phyloP scores from a whole-genome alignment of 179 eudicot species.

The Silene vulgaris region DNA sequence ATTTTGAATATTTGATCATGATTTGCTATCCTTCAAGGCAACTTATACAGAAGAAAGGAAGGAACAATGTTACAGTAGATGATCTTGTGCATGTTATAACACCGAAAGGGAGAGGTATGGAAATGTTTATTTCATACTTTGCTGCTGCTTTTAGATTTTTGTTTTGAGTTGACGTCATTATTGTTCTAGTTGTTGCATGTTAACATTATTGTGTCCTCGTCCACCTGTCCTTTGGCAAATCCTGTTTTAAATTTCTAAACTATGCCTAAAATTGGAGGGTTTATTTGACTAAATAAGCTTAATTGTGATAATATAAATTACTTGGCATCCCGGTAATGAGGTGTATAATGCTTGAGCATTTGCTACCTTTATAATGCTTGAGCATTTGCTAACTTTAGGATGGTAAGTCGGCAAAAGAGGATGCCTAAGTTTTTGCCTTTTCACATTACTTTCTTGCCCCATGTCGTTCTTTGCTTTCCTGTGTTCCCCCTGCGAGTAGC shows the following conservation, averaged over 20 bases:
- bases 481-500: not conserved
- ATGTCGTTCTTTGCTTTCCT: not conserved
- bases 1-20: constrained; percentile 2
- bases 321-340: too few species aligned
- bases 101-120: constrained; percentile 75
- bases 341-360: not conserved
- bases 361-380: too few species aligned
- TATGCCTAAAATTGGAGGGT: not conserved
- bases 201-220: not conserved
- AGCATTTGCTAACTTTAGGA: not conserved
- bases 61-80: constrained; percentile 72
- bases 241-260: not conserved
- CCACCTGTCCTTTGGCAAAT: not conserved
- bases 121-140: not conserved
- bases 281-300: not conserved
- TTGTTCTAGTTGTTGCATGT: not conserved
- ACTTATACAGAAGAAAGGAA: constrained; percentile 64
- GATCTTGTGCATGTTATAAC: constrained; percentile 70
- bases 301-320: not conserved
- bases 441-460: not conserved
- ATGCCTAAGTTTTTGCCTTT: not conserved
- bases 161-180: not conserved
- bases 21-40: constrained; percentile 35
- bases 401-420: not conserved
- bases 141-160: constrained; percentile 7